Evolutionary conservation across 768 basidiomycete genomes (phyloP).

Genomic region (Boletus rufocinnamomeus): DNA sequence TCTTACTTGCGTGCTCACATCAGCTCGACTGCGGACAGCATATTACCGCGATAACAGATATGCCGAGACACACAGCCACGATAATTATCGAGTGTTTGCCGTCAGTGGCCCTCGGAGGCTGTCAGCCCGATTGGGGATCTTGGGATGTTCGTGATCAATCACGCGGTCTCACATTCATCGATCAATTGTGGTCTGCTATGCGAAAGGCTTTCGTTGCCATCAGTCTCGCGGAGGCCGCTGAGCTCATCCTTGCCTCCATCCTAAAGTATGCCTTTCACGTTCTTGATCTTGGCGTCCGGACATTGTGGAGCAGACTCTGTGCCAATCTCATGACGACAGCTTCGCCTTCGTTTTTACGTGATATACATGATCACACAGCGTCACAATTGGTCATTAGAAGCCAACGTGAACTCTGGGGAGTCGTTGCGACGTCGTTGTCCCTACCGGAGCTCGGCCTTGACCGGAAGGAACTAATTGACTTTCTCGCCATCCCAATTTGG

Average conservation of each 20-base stretch:
- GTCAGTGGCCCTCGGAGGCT: neutral
- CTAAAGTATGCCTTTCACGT: constrained; percentile 47
- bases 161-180: constrained; percentile 40
- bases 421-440: constrained; percentile 40
- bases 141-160: constrained; percentile 36
- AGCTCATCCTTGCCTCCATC: constrained; percentile 46
- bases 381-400: constrained; percentile 24
- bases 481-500: constrained; percentile 53
- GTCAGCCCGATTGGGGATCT: constrained; percentile 23
- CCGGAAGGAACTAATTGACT: constrained; percentile 45
- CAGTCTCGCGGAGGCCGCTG: constrained; percentile 47
- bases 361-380: constrained; percentile 32
- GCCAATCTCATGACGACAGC: constrained; percentile 46
- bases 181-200: constrained; percentile 53
- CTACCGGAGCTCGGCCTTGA: constrained; percentile 25
- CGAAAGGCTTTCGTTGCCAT: constrained; percentile 46
- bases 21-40: constrained; percentile 42
- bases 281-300: constrained; percentile 39
- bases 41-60: constrained; percentile 36
- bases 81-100: constrained; percentile 42
- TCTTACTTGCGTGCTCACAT: constrained; percentile 53
- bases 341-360: constrained; percentile 41
- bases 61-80: constrained; percentile 37
- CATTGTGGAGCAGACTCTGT: constrained; percentile 52
- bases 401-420: constrained; percentile 49